Conservation (phyloP, 1,284 basidiomycete genomes). For the Sporisorium reilianum region DNA sequence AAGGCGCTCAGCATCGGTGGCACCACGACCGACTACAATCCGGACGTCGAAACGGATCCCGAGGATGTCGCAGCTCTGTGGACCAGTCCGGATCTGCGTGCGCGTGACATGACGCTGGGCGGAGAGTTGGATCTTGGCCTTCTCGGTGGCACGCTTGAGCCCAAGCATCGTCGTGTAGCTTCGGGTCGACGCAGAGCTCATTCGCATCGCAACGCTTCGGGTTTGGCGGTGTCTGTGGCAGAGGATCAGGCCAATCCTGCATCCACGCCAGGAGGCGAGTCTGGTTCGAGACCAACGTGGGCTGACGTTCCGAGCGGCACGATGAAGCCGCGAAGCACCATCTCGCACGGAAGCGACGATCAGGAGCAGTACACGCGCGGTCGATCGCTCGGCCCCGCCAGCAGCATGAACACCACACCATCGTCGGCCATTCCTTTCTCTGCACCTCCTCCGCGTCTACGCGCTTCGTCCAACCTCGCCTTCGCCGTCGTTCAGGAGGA, state of each 20-base stretch:
- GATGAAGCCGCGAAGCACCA: conserved; percentile 30
- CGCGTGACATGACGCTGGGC: conserved; percentile 12
- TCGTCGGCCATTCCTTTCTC: conserved; percentile 34
- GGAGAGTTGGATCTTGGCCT: conserved; percentile 19
- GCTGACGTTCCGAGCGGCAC: conserved; percentile 24
- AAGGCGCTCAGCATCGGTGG: conserved; percentile 63
- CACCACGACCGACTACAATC: conserved; percentile 51
- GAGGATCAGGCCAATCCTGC: conserved; percentile 12
- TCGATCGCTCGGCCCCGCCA: conserved; percentile 38
- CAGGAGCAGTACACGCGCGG: conserved; percentile 45
- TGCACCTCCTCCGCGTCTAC: conserved; percentile 23
- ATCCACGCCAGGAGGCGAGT: neutral
- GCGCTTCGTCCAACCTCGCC: conserved; percentile 48
- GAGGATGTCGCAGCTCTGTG: conserved; percentile 32
- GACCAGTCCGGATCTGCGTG: conserved; percentile 33
- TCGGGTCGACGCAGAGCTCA: conserved; percentile 19
- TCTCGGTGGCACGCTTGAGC: conserved; percentile 5
- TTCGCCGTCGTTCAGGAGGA: conserved; percentile 50
- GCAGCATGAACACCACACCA: conserved; percentile 16
- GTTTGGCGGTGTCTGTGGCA: conserved; percentile 10
- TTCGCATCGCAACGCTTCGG: conserved; percentile 28
- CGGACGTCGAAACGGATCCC: conserved; percentile 34
- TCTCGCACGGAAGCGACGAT: conserved; percentile 44
- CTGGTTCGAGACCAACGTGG: conserved; percentile 28
- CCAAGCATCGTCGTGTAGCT: conserved; percentile 15